Evolutionary conservation across 805 yeast species (phyloP).

Genomic region (Cephaloascus albidus): DNA sequence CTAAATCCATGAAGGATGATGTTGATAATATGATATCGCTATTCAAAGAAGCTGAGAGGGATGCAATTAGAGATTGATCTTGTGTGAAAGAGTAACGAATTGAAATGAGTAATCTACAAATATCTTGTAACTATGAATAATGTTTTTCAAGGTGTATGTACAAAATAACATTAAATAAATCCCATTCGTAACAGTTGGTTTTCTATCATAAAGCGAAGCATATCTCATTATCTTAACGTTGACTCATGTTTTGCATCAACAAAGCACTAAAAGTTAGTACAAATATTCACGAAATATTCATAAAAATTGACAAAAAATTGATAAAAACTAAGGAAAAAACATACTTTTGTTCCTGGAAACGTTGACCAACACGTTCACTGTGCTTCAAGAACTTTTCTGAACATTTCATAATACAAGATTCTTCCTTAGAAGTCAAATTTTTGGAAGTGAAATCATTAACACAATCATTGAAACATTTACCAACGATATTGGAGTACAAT

Average conservation of each 20-base stretch:
- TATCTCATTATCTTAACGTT: no score
- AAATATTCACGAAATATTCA: neutral
- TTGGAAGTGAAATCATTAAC: constrained; percentile 97
- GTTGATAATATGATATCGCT: constrained; percentile 45
- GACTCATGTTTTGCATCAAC: constrained; percentile 68
- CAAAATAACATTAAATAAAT: no score
- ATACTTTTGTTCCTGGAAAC: constrained; percentile 94
- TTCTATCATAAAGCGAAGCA: no score
- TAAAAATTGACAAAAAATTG: neutral
- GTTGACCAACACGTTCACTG: constrained; percentile 95
- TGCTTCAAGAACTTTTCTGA: constrained; percentile 97
- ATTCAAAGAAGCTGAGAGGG: no score
- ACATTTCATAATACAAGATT: constrained; percentile 79
- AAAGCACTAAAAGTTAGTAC: constrained; percentile 37
- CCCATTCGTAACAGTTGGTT: no score
- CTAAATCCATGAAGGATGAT: constrained; percentile 64
- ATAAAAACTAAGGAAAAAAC: neutral
- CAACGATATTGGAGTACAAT: constrained; percentile 86
- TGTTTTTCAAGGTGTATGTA: no score
- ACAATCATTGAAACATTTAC: constrained; percentile 96
- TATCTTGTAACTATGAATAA: no score
- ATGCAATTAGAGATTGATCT: no score
- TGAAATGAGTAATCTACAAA: no score
- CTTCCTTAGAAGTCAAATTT: constrained; percentile 77
- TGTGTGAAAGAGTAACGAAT: no score